A percentile compares a stretch with the other conserved stretches of the same genome.
Conservation (phyloP, 2,329 filamentous ascomycete genomes). For the Colletotrichum sp. region DNA sequence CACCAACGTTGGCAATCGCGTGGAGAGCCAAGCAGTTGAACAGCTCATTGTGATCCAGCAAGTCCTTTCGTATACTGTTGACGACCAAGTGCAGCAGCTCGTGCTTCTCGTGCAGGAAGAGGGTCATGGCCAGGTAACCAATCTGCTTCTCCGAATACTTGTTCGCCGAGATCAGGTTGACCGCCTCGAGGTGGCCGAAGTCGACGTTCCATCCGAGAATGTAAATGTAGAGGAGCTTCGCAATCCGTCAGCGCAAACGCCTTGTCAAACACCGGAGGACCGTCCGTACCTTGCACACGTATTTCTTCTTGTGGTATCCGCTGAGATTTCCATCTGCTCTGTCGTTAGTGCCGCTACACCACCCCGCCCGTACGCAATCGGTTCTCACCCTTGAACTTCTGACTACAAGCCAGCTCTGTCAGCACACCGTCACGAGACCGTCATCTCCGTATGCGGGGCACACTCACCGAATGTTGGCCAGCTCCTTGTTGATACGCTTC, state of each 20-base stretch:
- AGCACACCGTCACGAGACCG: constrained; percentile 18
- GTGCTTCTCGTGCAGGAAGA: constrained; percentile 97
- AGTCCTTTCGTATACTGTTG: constrained; percentile 96
- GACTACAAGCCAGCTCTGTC: constrained; percentile 47
- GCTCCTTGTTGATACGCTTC: constrained; percentile 99
- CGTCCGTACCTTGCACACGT: constrained; percentile 85
- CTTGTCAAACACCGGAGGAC: background rate
- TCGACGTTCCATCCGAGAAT: constrained; percentile 99
- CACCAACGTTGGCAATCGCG: constrained; percentile 96
- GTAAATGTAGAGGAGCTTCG: constrained; percentile 91
- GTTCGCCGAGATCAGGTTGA: constrained; percentile 93
- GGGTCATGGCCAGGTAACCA: constrained; percentile 94
- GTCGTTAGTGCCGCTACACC: constrained; percentile 28
- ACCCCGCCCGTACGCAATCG: background rate
- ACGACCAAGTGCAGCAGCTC: constrained; percentile 95
- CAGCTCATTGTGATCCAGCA: constrained; percentile 93
- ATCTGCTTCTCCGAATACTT: constrained; percentile 99
- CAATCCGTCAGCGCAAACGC: constrained; percentile 25
- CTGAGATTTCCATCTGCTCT: constrained; percentile 79
- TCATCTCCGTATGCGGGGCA: constrained; percentile 12
- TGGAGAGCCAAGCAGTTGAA: constrained; percentile 97
- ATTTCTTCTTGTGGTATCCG: constrained; percentile 99
- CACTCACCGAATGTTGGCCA: constrained; percentile 92
- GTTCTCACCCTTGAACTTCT: constrained; percentile 86
- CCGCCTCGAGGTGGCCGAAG: constrained; percentile 96